Base-by-base conservation (phyloP, 768 basidiomycete genomes). In the Trametes villosa region DNA sequence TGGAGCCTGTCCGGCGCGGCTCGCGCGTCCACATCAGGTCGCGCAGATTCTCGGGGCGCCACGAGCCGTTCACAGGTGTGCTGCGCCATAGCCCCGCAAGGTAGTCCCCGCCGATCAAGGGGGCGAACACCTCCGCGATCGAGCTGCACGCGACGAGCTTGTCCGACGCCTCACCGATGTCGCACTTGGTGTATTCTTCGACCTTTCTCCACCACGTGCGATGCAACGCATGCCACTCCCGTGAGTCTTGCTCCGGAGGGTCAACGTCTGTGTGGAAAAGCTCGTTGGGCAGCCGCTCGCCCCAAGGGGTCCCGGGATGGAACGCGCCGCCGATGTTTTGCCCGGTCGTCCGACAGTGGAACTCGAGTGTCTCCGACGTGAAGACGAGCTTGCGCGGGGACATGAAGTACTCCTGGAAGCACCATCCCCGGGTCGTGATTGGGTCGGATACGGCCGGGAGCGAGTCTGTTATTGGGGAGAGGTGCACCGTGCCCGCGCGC, bases 1-100 rank as follows among this genome's bases (percentile, higher is more conserved):
- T n/a, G n/a, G n/a, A n/a, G n/a, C n/a, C n/a, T n/a, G n/a, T n/a
- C n/a, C n/a, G n/a, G n/a, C n/a, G n/a, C n/a, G n/a, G n/a, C n/a
- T n/a, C n/a, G n/a, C n/a, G n/a, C 47, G 52, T 26, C 61, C 61
- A 62, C 9, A 62, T 51, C 18, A 62, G 50, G 46, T 53, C 56
- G 17, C 36, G 29, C 12, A 53, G 18, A 18, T n/a, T n/a, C n/a
- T n/a, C n/a, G n/a, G n/a, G n/a, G n/a, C n/a, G n/a, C n/a, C n/a
- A n/a, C n/a, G n/a, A n/a, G n/a, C n/a, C n/a, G n/a, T n/a, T n/a
- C n/a, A n/a, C n/a, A n/a, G n/a, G n/a, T n/a, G n/a, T n/a, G n/a
- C n/a, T n/a, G n/a, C n/a, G n/a, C n/a, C n/a, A n/a, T n/a, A n/a
- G 42, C 9, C 44, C 44, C 20, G 44, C 44, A 5, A 45, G 22